Conservation (phyloP, 2,329 filamentous ascomycete species). For the Pseudogymnoascus sp. region DNA sequence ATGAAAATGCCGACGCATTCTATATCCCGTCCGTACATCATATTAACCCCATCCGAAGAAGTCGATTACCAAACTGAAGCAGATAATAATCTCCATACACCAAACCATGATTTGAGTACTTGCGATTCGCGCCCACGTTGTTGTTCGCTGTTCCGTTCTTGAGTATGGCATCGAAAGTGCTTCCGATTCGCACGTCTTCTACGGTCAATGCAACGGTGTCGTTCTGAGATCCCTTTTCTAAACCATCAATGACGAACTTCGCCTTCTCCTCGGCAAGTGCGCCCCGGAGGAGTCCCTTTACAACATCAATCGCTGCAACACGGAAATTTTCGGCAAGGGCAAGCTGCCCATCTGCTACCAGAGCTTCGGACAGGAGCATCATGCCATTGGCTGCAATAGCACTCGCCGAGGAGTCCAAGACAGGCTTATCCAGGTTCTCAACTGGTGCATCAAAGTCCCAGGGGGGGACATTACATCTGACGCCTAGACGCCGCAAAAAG, state of each 20-base stretch:
- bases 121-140: slow-evolving; percentile 14
- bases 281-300: slow-evolving; percentile 17
- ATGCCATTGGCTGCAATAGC: slow-evolving; percentile 38
- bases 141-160: slow-evolving; percentile 19
- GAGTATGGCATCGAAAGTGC: slow-evolving; percentile 16
- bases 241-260: slow-evolving; percentile 3
- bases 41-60: slow-evolving; percentile 19
- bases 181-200: not conserved
- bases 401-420: slow-evolving; percentile 34
- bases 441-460: slow-evolving; percentile 22
- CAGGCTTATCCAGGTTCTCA: slow-evolving; percentile 13
- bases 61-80: slow-evolving; percentile 18
- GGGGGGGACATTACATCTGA: not conserved
- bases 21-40: not conserved
- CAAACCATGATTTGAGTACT: slow-evolving; percentile 18
- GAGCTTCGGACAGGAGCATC: slow-evolving; percentile 32
- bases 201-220: not conserved
- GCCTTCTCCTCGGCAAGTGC: slow-evolving; percentile 17
- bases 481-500: slow-evolving; percentile 35
- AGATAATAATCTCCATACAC: slow-evolving; percentile 23
- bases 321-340: slow-evolving; percentile 12
- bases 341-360: slow-evolving; percentile 18
- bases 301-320: slow-evolving; percentile 18
- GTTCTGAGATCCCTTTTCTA: not conserved
- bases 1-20: not conserved